These are phyloP conservation scores for Diaporthe ilicicola DNA, from an alignment of 2,329 filamentous ascomycete species.

Conservation along the genomic window DNA sequence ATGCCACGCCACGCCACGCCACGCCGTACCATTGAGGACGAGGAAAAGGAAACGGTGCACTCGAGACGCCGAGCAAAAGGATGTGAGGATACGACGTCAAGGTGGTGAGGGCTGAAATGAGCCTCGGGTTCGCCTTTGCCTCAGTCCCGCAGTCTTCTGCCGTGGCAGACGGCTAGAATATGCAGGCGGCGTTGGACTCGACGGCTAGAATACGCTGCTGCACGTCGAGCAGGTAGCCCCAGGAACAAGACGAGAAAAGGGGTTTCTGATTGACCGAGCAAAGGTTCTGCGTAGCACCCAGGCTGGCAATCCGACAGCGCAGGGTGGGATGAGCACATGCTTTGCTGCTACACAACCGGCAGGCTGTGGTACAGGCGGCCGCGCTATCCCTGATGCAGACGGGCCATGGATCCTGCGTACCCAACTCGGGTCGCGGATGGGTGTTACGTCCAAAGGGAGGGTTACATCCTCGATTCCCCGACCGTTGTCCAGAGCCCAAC, in stretches of 20 bases:
- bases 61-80: not conserved
- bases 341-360: not conserved
- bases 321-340: constrained; percentile 20
- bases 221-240: constrained; percentile 9
- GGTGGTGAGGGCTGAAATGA: constrained; percentile 7
- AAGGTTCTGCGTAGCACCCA: constrained; percentile 15
- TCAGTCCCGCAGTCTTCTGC: not conserved
- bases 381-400: not conserved
- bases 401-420: not conserved
- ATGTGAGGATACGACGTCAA: constrained; percentile 13
- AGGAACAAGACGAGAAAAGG: constrained; percentile 14
- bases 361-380: not conserved
- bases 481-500: not conserved
- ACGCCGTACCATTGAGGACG: not conserved
- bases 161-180: constrained; percentile 20
- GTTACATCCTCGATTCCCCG: constrained; percentile 25
- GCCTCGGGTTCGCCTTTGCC: constrained; percentile 1
- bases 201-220: constrained; percentile 6
- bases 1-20: too few relatives aligned
- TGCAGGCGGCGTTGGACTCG: not conserved
- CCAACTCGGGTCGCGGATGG: constrained; percentile 8
- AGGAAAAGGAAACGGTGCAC: not conserved
- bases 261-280: constrained; percentile 20
- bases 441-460: constrained; percentile 4
- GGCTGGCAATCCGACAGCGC: constrained; percentile 6